These are phyloP conservation scores for Dispira simplex DNA, from an alignment of 192 early-diverging fungal species.

Conservation along the genomic window DNA sequence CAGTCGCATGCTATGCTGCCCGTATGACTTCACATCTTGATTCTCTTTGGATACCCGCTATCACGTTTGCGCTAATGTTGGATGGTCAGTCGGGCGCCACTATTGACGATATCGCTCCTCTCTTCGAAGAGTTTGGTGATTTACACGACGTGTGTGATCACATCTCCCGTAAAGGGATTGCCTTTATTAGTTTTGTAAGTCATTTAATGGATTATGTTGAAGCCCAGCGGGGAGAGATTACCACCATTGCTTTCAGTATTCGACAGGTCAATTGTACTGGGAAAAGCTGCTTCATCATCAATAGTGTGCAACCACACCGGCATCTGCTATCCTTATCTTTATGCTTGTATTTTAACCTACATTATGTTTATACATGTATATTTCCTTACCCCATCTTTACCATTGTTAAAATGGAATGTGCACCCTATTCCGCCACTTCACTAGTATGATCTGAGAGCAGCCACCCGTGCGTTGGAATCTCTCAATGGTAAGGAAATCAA, in stretches of 20 bases:
- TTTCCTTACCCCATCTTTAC: not conserved
- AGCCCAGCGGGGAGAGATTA: not conserved
- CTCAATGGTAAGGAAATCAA: constrained; percentile 1
- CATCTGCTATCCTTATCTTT: not conserved
- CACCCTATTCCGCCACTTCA: not conserved
- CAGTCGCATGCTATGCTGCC: not conserved
- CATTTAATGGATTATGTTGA: not conserved
- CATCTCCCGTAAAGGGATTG: not conserved
- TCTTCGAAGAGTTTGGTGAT: constrained; percentile 1
- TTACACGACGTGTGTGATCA: constrained; percentile 4
- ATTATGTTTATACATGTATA: not conserved
- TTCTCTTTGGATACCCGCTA: not conserved
- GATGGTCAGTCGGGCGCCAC: not conserved
- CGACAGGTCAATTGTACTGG: not conserved
- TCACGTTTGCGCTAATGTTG: not conserved
- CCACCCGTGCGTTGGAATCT: not conserved
- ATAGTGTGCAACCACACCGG: not conserved
- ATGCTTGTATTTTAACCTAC: not conserved
- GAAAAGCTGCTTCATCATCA: not conserved
- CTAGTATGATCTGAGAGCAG: constrained; percentile 8
- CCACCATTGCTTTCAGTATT: not conserved
- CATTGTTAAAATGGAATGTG: not conserved
- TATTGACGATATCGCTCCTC: not conserved
- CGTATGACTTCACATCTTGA: not conserved
- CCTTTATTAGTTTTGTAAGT: constrained; percentile 3